Base-by-base conservation (phyloP, 306 rosid genomes). In the Biancaea sappan region DNA sequence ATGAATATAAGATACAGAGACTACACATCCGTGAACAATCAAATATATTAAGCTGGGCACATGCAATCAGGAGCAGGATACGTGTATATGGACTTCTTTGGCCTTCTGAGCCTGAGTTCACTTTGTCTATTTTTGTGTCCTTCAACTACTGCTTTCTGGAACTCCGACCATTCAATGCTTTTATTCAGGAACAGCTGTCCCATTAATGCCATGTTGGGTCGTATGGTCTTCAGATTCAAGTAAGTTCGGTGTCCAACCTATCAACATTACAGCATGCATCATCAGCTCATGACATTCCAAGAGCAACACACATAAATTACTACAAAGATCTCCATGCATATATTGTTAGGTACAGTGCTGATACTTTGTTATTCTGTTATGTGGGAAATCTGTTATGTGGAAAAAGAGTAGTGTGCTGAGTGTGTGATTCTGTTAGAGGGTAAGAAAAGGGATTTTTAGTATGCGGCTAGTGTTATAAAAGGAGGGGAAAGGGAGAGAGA, bases 31-130 rank as follows among this genome's bases (percentile, higher is more conserved):
- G 67, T 64, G 53, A 58, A 61, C 60, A 60, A 67, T 41, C 21
- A 32, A 60, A 38, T 84, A 48, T 57, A 64, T 77, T 71, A 89
- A 73, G 87, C 86, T 51, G 84, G 91, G 86, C 98, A 94, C 91
- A 94, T 92, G 89, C 99, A 94, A 77, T 94, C 96, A 43, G 98
- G 99, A 74, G 90, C 91, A 44, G 99, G 99, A 46, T 94, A 94
- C 4, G 99, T 94, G 73, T 94, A 94, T 43, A 94, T 86, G 56
- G 99, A 94, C 69, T 94, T 96, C 84, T 94, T 94, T 13, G 95
- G 88, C 81, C 83, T 94, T 72, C 97, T 90, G 44, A 90, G 61
- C 85, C 98, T 88, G 76, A 90, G 76, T 75, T 88, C 89, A 38
- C 99, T 96, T 83, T 87, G 96, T 83, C 99, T 90, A 76, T 66